Conservation (phyloP, 1,284 basidiomycete species). For the Melampsora medusae region DNA sequence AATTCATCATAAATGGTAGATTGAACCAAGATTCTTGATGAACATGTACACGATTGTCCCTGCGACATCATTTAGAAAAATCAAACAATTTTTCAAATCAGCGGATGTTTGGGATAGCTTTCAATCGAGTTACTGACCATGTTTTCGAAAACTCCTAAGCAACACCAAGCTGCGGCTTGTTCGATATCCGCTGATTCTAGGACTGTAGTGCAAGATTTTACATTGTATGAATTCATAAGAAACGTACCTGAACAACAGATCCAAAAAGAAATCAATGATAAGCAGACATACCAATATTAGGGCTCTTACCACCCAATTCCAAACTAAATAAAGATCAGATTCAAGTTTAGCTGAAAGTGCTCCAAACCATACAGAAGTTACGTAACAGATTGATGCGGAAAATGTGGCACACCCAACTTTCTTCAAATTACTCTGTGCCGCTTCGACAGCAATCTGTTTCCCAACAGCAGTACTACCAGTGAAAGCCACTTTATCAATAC, state of each 20-base stretch:
- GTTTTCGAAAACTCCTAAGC: constrained; percentile 41
- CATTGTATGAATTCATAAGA: too few relatives aligned
- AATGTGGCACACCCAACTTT: constrained; percentile 69
- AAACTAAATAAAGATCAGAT: too few relatives aligned
- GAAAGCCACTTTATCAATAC: constrained; percentile 63
- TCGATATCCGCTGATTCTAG: constrained; percentile 68
- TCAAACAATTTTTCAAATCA: constrained; percentile 3
- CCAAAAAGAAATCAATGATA: too few relatives aligned
- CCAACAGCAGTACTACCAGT: constrained; percentile 71
- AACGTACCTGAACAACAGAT: too few relatives aligned
- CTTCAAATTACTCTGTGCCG: constrained; percentile 81
- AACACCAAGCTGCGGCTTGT: constrained; percentile 70
- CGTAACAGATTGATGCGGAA: too few relatives aligned
- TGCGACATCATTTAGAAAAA: constrained; percentile 13
- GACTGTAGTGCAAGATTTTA: not conserved
- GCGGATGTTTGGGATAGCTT: constrained; percentile 13
- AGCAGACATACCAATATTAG: constrained; percentile 61
- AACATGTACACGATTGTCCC: constrained; percentile 15
- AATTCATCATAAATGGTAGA: constrained; percentile 62
- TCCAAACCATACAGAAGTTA: too few relatives aligned
- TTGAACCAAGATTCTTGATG: constrained; percentile 82
- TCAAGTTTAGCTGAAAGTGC: too few relatives aligned
- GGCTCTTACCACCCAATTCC: constrained; percentile 88
- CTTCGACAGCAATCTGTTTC: constrained; percentile 76
- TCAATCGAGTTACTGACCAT: constrained; percentile 27